Evolutionary conservation across 371 early-diverging fungal genomes (phyloP).

Genomic region (Mucor sp.): DNA sequence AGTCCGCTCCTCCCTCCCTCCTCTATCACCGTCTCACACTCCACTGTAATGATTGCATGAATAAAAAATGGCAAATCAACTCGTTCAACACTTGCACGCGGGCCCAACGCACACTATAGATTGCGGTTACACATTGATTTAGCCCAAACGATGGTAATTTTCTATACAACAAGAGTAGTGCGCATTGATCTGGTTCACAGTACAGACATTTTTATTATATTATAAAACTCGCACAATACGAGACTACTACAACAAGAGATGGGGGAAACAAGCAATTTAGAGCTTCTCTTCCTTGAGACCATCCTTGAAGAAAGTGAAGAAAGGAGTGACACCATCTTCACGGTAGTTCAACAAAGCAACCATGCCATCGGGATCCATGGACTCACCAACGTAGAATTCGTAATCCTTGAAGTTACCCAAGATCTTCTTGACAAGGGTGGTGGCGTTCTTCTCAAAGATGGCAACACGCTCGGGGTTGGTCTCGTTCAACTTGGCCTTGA

Average conservation of each 20-base stretch:
- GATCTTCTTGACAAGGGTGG: constrained; percentile 76
- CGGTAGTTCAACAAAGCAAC: constrained; percentile 93
- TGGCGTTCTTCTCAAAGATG: constrained; percentile 70
- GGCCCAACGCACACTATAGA: not conserved
- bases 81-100: not conserved
- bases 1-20: too few species aligned
- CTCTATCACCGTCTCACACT: not conserved
- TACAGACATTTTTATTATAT: not conserved
- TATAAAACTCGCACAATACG: not conserved
- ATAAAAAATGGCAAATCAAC: not conserved
- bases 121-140: not conserved
- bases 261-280: constrained; percentile 26
- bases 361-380: constrained; percentile 89
- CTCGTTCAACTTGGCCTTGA: constrained; percentile 65
- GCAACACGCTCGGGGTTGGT: constrained; percentile 70
- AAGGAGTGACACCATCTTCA: constrained; percentile 92
- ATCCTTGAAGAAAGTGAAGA: constrained; percentile 92
- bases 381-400: constrained; percentile 90
- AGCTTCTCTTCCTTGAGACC: constrained; percentile 84
- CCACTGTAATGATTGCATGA: not conserved
- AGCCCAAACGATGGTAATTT: not conserved
- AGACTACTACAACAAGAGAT: not conserved
- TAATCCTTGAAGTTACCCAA: constrained; percentile 84
- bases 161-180: too few species aligned
- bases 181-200: not conserved